Evolutionary conservation across 306 rosid species (phyloP), one percentile per base, ranked within the genome.

Genomic region (Sindora glabra): DNA sequence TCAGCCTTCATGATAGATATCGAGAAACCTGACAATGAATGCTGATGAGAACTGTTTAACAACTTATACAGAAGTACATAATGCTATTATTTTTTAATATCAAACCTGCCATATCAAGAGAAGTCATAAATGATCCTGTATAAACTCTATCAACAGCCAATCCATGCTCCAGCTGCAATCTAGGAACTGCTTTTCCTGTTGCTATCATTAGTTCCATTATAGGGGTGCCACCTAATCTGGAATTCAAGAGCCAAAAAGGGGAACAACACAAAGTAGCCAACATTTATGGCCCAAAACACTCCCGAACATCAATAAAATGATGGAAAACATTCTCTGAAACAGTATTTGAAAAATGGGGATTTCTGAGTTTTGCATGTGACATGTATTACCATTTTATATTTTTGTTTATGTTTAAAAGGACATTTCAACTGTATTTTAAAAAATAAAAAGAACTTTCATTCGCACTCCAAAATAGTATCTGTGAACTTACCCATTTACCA

Each of bases 101-200:
- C 90, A 64, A 68, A 92, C 99, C 99, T 78, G 91, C 87, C 99
- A 89, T 92, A 77, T 92, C 90, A 48, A 92, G 89, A 71, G 99
- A 86, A 66, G 97, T 92, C 95, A 92, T 86, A 71, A 92, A 92
- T 47, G 99, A 89, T 29, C 99, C 99, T 1, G 95, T 86, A 53
- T 92, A 92, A 61, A 92, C 96, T 78, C 99, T 82, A 72, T 89
- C 96, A 71, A 92, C 94, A 39, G 96, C 99, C 77, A 89, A 74
- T 67, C 99, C 97, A 80, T 92, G 96, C 64, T 89, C 96, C 61
- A 92, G 72, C 83, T 86, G 92, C 86, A 92, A 74, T 50, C 80
- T 80, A 33, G 96, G 99, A 62, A 89, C 96, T 46, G 95, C 81
- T 80, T 82, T 92, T 58, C 99, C 99, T 3, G 94, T 72, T 30